phyloP scores from a whole-genome alignment of 345 rosid genomes.

The Heritiera littoralis region DNA sequence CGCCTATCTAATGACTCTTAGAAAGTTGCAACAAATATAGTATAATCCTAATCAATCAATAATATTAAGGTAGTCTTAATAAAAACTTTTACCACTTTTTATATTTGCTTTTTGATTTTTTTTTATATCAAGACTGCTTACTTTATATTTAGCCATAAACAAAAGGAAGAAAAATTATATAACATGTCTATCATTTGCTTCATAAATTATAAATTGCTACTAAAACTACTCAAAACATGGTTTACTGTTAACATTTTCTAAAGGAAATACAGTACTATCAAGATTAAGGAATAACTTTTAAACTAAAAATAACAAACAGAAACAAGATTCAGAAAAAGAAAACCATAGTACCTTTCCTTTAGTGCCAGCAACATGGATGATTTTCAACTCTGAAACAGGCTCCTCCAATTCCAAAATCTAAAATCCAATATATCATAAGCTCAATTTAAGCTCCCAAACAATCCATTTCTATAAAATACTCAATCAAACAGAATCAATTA shows the following conservation, averaged over 20 bases:
- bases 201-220: not conserved
- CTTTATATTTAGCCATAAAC: not conserved
- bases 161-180: not conserved
- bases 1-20: not conserved
- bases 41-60: not conserved
- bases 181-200: not conserved
- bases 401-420: constrained; percentile 71
- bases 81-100: not conserved
- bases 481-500: not conserved
- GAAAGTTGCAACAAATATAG: not conserved
- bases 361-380: constrained; percentile 97
- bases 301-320: not conserved
- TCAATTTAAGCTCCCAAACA: not conserved
- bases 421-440: not conserved
- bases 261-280: not conserved
- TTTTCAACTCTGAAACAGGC: constrained; percentile 65
- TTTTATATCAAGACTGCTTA: not conserved
- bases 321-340: not conserved
- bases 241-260: not conserved
- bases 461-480: not conserved
- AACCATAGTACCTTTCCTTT: constrained; percentile 74
- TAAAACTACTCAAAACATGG: not conserved
- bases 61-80: not conserved
- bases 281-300: not conserved
- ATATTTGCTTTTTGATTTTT: not conserved